These are phyloP conservation scores for Hypsizygus ulmarius DNA, from an alignment of 1,284 basidiomycete species.

Conservation along the genomic window DNA sequence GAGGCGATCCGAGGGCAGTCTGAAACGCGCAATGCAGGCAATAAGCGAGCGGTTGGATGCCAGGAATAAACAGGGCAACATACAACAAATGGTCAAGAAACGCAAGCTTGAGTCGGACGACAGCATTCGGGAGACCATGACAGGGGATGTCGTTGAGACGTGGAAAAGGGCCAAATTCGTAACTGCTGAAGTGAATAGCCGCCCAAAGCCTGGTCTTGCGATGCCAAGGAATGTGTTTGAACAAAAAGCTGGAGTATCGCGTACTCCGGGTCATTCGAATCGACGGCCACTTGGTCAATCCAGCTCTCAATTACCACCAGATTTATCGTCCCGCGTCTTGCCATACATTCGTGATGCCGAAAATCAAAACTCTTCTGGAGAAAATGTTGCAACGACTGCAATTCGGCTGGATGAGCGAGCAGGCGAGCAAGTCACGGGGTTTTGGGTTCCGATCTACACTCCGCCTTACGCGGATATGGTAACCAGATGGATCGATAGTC, in stretches of 20 bases:
- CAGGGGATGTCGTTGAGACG: background rate
- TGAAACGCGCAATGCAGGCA: constrained; percentile 6
- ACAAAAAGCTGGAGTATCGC: too few species aligned
- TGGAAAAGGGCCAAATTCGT: background rate
- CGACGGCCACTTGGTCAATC: too few species aligned
- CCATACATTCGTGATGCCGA: too few species aligned
- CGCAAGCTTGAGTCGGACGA: background rate
- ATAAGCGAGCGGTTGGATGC: constrained; percentile 3
- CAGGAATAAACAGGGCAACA: background rate
- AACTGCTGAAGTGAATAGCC: background rate
- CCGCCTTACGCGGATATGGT: background rate
- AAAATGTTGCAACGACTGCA: background rate
- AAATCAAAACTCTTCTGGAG: too few species aligned
- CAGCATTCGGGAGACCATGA: background rate
- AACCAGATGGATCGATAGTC: constrained; percentile 3
- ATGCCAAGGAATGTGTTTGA: too few species aligned
- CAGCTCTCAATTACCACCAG: background rate
- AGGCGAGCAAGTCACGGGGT: background rate
- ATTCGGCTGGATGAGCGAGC: background rate
- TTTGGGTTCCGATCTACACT: background rate
- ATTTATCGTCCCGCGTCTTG: too few species aligned
- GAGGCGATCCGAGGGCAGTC: constrained; percentile 6
- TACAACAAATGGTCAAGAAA: constrained; percentile 1
- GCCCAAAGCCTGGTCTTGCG: too few species aligned
- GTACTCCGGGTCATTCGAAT: too few species aligned